Conservation (phyloP, 177 flowering plant species). For the Vitis hybrid region DNA sequence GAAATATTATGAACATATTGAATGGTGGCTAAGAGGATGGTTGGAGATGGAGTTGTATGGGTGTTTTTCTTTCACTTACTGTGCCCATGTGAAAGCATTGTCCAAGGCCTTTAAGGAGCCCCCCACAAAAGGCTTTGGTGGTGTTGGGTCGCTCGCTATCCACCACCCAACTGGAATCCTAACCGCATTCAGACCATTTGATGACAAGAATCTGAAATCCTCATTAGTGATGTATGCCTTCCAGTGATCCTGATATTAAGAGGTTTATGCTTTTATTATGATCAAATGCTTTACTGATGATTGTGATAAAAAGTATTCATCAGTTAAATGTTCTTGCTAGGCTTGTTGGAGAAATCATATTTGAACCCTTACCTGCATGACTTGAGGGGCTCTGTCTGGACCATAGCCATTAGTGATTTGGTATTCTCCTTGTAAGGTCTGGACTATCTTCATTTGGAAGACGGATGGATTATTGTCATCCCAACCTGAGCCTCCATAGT, state of each 20-base stretch:
- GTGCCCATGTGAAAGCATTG: constrained; percentile 25
- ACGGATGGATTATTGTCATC: constrained; percentile 19
- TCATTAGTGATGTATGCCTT: constrained; percentile 16
- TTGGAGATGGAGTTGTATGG: too few species aligned
- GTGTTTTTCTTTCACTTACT: constrained; percentile 1
- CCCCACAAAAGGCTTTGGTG: constrained; percentile 26
- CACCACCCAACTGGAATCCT: constrained; percentile 30
- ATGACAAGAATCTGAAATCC: constrained; percentile 21
- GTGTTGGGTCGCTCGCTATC: constrained; percentile 23
- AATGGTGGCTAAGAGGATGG: too few species aligned
- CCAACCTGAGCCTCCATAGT: constrained; percentile 17
- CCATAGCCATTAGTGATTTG: constrained; percentile 26
- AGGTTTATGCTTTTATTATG: too few species aligned
- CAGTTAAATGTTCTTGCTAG: too few species aligned
- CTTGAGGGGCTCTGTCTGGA: constrained; percentile 17
- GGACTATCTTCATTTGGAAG: constrained; percentile 12
- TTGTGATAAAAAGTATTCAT: too few species aligned
- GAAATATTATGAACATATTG: too few species aligned
- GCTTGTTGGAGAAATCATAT: too few species aligned
- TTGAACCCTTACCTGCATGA: constrained; percentile 12
- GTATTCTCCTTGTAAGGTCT: constrained; percentile 14
- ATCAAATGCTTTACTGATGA: too few species aligned
- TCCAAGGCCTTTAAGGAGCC: constrained; percentile 21
- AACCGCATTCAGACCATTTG: constrained; percentile 21
- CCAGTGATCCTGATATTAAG: constrained; percentile 17